Conservation (phyloP, 371 early-diverging fungal species). For the Apophysomyces elegans region DNA sequence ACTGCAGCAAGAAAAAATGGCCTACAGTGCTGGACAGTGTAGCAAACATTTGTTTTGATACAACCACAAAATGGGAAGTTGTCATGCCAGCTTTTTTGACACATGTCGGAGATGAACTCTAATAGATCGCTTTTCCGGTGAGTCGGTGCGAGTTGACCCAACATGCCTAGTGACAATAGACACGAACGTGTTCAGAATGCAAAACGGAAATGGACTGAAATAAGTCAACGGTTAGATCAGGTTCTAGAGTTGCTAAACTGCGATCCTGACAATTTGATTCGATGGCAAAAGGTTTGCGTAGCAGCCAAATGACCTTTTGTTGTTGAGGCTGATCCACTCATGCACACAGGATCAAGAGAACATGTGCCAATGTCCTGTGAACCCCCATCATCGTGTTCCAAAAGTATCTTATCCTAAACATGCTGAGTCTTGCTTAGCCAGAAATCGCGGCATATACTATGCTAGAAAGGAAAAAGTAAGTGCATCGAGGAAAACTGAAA, state of each 20-base stretch:
- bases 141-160: not conserved
- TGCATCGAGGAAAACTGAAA: not conserved
- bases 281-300: not conserved
- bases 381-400: conserved; percentile 5
- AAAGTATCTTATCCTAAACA: not conserved
- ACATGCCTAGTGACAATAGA: not conserved
- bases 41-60: no score
- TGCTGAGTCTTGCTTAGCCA: not conserved
- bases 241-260: not conserved
- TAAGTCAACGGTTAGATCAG: not conserved
- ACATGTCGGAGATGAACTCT: no score
- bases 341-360: not conserved
- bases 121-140: no score
- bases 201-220: not conserved
- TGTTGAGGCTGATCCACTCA: not conserved
- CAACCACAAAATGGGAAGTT: no score
- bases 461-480: not conserved
- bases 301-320: not conserved
- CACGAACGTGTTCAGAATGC: not conserved
- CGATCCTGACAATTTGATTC: not conserved
- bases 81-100: no score
- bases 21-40: no score
- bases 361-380: not conserved
- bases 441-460: not conserved
- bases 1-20: no score